Evolutionary conservation across 306 rosid genomes (phyloP).

Genomic region (Corylus heterophylla): DNA sequence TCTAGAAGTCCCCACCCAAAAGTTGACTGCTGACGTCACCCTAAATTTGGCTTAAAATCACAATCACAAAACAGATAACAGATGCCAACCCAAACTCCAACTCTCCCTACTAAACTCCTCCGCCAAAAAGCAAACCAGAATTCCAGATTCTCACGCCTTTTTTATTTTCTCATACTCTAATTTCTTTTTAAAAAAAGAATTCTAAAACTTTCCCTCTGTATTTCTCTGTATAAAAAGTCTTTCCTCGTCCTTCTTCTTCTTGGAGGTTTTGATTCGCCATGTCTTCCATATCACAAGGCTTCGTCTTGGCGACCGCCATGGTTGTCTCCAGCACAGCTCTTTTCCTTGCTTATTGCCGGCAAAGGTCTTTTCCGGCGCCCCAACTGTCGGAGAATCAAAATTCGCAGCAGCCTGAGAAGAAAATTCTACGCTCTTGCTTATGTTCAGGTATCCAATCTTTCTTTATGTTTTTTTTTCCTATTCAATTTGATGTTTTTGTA

Average conservation of each 20-base stretch:
- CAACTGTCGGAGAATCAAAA: not conserved
- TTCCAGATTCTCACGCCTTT: not conserved
- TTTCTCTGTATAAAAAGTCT: too few species aligned
- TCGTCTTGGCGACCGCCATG: conserved; percentile 61
- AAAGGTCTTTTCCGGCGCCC: not conserved
- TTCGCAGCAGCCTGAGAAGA: conserved; percentile 27
- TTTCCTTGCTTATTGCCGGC: conserved; percentile 36
- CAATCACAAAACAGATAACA: not conserved
- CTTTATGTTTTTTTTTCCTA: not conserved
- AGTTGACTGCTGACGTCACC: conserved; percentile 4
- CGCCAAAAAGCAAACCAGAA: not conserved
- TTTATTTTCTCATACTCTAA: not conserved
- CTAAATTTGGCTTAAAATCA: not conserved
- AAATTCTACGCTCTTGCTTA: conserved; percentile 57
- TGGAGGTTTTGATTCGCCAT: conserved; percentile 12
- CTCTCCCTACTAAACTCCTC: not conserved
- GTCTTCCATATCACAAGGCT: conserved; percentile 47
- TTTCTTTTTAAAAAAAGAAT: not conserved
- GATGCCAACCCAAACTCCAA: not conserved
- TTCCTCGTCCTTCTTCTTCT: too few species aligned
- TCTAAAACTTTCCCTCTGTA: not conserved
- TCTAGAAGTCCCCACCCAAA: not conserved
- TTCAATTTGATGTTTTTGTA: not conserved
- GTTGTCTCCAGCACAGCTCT: conserved; percentile 51
- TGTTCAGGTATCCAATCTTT: conserved; percentile 46